Evolutionary conservation across 306 rosid genomes (phyloP).

Genomic region (Medicago arabica): DNA sequence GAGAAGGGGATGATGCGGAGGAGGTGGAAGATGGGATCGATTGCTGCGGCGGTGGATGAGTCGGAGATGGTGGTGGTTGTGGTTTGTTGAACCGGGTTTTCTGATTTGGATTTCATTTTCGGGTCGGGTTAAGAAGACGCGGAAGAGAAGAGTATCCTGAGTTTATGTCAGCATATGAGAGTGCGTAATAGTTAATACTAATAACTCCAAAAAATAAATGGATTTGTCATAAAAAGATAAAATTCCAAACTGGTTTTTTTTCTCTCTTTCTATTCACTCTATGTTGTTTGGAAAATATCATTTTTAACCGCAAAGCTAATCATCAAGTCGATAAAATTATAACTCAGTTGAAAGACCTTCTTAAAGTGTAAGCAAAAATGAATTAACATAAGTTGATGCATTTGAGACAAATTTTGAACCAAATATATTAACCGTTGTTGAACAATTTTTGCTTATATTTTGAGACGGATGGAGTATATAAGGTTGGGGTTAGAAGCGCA

Average conservation of each 20-base stretch:
- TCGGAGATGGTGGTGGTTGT: constrained; percentile 29
- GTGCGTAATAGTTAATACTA: background rate
- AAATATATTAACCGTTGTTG: too few relatives aligned
- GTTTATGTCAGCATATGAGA: background rate
- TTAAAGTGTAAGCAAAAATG: too few relatives aligned
- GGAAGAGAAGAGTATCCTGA: background rate
- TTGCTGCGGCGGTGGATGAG: constrained; percentile 29
- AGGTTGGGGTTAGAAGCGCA: too few relatives aligned
- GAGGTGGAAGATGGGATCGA: constrained; percentile 49
- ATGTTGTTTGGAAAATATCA: too few relatives aligned
- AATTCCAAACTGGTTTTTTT: background rate
- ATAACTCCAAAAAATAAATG: background rate
- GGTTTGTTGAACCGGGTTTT: background rate
- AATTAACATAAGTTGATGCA: too few relatives aligned
- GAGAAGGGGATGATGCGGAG: constrained; percentile 59
- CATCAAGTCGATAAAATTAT: too few relatives aligned
- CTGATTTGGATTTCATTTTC: constrained; percentile 51
- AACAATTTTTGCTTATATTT: too few relatives aligned
- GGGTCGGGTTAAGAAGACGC: constrained; percentile 31
- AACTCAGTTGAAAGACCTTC: too few relatives aligned
- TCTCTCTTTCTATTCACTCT: background rate
- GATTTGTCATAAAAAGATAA: background rate
- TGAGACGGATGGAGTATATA: too few relatives aligned
- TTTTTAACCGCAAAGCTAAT: too few relatives aligned
- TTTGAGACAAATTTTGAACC: too few relatives aligned